Evolutionary conservation across 176 grass and related monocot species (phyloP), one percentile per base, ranked within the genome.

Genomic region (Hsuehochloa calcarea): DNA sequence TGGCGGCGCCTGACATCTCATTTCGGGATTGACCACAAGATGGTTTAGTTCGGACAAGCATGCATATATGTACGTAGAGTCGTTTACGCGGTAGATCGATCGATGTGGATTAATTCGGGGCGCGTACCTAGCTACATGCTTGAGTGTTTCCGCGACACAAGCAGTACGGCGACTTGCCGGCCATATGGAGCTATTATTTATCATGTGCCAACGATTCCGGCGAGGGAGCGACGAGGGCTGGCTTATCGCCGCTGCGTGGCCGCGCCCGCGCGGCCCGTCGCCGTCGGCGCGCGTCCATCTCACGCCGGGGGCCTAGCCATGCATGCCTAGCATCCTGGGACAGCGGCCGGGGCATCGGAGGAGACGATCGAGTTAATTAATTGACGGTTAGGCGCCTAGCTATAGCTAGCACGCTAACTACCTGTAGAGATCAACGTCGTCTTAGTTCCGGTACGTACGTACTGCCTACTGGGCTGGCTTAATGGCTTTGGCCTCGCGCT

Each of bases 141-240:
- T 13, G 1, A 26, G n/a, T 34, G 70, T 74, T 17, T 74, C 70
- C 26, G 8, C 15, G 26, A 51, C 3, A 4, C 43, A 8, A 10
- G 29, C n/a, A 23, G 52, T 23, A 29, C 4, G 22, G 49, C 22
- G n/a, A 16, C 34, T 35, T 20, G 79, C 50, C 13, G 47, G 47
- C 47, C 23, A 12, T 26, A 25, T 22, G 10, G 13, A 41, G 12
- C n/a, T n/a, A n/a, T n/a, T 45, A 46, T 14, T 25, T 0, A 43
- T 72, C 81, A 73, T 63, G 81, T 63, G 81, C 55, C 68, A 26
- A 12, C 52, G 38, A 22, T 35, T 14, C 43, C 44, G 44, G 62
- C 61, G 43, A 45, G 70, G 70, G 16, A 74, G 70, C 45, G 26
- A 51, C 25, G 27, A 50, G 62, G 0, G 62, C 62, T 34, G 5